Evolutionary conservation across 345 rosid genomes (phyloP).

Genomic region (Hibiscus mutabilis): DNA sequence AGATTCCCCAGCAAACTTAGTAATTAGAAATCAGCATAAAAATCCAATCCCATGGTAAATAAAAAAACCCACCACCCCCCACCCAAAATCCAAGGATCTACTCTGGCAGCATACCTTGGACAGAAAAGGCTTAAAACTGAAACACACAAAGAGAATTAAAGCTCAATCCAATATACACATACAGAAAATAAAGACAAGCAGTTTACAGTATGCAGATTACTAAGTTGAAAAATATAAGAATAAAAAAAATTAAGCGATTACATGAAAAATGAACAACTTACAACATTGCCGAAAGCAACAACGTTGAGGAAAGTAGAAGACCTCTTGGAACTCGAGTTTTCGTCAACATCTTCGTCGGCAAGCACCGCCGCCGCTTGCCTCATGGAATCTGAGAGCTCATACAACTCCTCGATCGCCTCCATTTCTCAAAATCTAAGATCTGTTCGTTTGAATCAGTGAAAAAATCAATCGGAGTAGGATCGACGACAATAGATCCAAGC

Average conservation of each 20-base stretch:
- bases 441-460: background rate
- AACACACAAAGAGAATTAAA: background rate
- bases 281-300: constrained; percentile 87
- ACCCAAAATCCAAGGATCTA: constrained; percentile 2
- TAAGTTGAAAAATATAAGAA: background rate
- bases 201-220: background rate
- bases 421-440: constrained; percentile 22
- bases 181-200: background rate
- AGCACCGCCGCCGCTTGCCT: constrained; percentile 68
- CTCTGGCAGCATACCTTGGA: background rate
- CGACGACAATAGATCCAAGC: background rate
- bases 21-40: background rate
- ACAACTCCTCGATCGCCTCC: constrained; percentile 93
- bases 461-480: background rate
- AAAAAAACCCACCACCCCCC: constrained; percentile 4
- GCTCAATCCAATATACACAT: constrained; percentile 4
- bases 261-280: constrained; percentile 42
- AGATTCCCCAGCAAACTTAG: background rate
- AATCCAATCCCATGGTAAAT: background rate
- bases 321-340: constrained; percentile 49
- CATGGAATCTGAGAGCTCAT: constrained; percentile 78
- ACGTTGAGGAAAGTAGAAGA: constrained; percentile 74
- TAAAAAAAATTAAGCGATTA: constrained; percentile 10
- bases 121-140: background rate
- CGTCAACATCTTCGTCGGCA: constrained; percentile 91